Base-by-base conservation (phyloP, 2,329 filamentous ascomycete species). In the Magnaporthiopsis incrustans region DNA sequence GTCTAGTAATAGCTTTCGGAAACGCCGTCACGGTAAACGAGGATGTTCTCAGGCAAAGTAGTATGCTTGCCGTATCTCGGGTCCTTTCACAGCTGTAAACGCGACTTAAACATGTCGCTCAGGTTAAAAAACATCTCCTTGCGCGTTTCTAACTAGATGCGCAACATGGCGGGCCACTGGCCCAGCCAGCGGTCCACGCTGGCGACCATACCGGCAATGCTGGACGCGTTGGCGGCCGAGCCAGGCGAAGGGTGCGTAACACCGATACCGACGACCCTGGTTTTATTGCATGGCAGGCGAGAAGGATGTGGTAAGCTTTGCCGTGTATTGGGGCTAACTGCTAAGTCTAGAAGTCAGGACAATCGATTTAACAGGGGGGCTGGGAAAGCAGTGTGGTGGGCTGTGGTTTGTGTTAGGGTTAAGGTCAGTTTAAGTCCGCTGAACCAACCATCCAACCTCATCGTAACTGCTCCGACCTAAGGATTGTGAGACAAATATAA, bases 21-120 rank as follows among this genome's bases (percentile, higher is more conserved):
- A 0, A 97, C 91, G 56, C 93, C 93, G 69, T 97, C 93, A 32
- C 93, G 88, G 77, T 92, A 97, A 60, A 97, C 84, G 67, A 97
- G 77, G 59, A 97, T 89, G 70, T 92, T 91, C 30, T 86, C 81
- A 0, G 92, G 92, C 0, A 88, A 78, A 1, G 71, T 68, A 2
- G 78, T 75, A 26, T 61, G 44, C 72, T 90, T 90, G 1, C 72
- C 69, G 2, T 78, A 75, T 72, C 90, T 90, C 58, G 80, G 72
- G 59, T 80, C 72, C 59, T 78, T 75, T 89, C 90, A 97, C 1
- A 90, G 75, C 10, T 3, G 38, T 8, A 61, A 38, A n/a, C 60
- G 35, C 15, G 27, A 53, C 38, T 61, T 38, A 3, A 61, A 38
- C 60, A 61, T 61, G 38, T 50, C 53, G 4, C 38, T 53, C n/a